These are phyloP conservation scores for Raddia guianensis DNA, from an alignment of 176 grass and related monocot species.

Conservation along the genomic window DNA sequence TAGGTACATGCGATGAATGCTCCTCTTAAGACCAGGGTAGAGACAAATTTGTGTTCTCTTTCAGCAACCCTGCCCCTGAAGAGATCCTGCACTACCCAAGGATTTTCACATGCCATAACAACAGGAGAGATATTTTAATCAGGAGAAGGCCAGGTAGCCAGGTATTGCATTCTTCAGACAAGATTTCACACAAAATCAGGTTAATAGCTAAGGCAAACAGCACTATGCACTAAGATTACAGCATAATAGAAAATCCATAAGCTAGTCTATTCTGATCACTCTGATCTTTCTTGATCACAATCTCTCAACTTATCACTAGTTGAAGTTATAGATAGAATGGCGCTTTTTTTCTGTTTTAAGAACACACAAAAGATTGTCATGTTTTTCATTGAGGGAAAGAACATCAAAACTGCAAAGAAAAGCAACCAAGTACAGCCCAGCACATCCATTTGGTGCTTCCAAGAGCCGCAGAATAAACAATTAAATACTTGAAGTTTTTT, in stretches of 20 bases:
- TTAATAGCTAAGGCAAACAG: background rate
- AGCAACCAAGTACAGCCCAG: too few relatives aligned
- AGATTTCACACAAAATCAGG: background rate
- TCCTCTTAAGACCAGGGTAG: background rate
- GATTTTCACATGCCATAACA: background rate
- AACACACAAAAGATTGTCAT: too few relatives aligned
- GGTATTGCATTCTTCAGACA: background rate
- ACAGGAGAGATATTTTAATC: background rate
- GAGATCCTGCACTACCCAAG: too few relatives aligned
- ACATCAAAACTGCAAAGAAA: too few relatives aligned
- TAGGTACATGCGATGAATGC: background rate
- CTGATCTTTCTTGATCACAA: background rate
- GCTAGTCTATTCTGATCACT: background rate
- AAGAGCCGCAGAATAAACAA: background rate
- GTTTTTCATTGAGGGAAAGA: too few relatives aligned
- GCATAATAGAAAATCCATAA: too few relatives aligned
- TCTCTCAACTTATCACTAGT: background rate
- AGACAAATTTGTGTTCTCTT: too few relatives aligned
- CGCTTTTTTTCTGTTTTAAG: too few relatives aligned
- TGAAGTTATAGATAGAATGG: background rate
- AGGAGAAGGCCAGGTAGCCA: background rate
- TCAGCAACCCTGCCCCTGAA: too few relatives aligned
- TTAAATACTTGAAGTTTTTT: background rate
- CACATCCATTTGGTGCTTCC: background rate
- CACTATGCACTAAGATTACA: background rate